These are phyloP conservation scores for Durotheca rogersii DNA, from an alignment of 495 filamentous ascomycete genomes.

Conservation along the genomic window DNA sequence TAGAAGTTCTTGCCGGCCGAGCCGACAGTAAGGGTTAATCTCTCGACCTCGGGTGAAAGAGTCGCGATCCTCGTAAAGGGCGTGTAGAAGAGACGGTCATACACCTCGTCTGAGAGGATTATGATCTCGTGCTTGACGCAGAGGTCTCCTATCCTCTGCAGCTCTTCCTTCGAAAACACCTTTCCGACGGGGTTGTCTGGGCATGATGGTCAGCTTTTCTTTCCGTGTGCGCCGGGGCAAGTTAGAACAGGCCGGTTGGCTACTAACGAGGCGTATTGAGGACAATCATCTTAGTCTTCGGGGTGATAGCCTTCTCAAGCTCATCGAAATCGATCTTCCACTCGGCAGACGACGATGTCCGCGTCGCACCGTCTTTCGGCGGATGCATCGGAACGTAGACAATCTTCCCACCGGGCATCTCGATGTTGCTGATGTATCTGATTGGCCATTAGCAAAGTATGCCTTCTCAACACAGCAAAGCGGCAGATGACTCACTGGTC, in stretches of 20 bases:
- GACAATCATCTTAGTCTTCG: slow-evolving; percentile 92
- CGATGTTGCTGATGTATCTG: slow-evolving; percentile 92
- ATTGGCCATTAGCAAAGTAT: background rate
- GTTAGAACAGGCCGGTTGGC: background rate
- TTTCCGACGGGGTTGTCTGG: slow-evolving; percentile 94
- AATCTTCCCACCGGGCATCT: slow-evolving; percentile 93
- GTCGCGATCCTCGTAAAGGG: slow-evolving; percentile 92
- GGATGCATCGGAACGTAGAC: slow-evolving; percentile 92
- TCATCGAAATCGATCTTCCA: slow-evolving; percentile 85
- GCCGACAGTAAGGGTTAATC: slow-evolving; percentile 87
- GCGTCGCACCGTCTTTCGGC: slow-evolving; percentile 74
- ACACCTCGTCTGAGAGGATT: slow-evolving; percentile 94
- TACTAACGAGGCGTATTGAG: slow-evolving; percentile 62
- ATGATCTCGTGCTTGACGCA: slow-evolving; percentile 92
- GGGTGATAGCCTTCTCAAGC: slow-evolving; percentile 80
- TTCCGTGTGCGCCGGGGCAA: background rate
- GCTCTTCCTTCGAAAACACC: slow-evolving; percentile 80
- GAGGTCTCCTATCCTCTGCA: slow-evolving; percentile 83
- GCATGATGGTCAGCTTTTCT: slow-evolving; percentile 17
- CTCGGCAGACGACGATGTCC: slow-evolving; percentile 79
- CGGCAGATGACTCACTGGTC: slow-evolving; percentile 71
- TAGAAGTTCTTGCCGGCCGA: slow-evolving; percentile 98
- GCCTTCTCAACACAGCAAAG: background rate
- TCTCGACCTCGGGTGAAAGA: slow-evolving; percentile 80
- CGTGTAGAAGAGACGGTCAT: slow-evolving; percentile 91